Conservation (phyloP, 75 land plant species). For the Sequoia sempervirens region DNA sequence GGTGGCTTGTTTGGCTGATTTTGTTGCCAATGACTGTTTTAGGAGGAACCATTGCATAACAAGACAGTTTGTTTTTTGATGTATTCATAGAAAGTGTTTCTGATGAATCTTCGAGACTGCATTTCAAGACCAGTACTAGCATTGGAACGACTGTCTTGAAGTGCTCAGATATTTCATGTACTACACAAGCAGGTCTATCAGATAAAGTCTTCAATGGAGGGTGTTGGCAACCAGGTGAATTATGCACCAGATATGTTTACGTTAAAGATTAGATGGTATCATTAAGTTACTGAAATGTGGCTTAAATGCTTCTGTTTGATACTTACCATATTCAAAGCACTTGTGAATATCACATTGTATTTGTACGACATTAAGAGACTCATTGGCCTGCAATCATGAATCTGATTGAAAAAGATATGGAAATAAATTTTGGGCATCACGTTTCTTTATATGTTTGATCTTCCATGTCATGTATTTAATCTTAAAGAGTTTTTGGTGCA, state of each 20-base stretch:
- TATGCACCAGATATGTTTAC: not conserved
- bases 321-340: not conserved
- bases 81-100: slow-evolving; percentile 6
- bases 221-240: slow-evolving; percentile 4
- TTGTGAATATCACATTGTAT: not conserved
- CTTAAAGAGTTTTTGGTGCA: slow-evolving; percentile 12
- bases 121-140: slow-evolving; percentile 3
- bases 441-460: not conserved
- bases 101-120: slow-evolving; percentile 5
- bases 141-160: not conserved
- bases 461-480: not conserved
- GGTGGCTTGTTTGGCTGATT: slow-evolving; percentile 38
- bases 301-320: not conserved
- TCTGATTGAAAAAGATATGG: not conserved
- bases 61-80: slow-evolving; percentile 9
- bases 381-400: not conserved
- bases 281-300: not conserved
- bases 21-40: slow-evolving; percentile 7
- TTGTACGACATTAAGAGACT: not conserved
- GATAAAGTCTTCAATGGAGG: not conserved
- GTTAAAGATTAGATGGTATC: not conserved
- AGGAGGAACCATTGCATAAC: not conserved
- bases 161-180: not conserved
- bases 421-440: not conserved
- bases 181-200: not conserved